These are phyloP conservation scores for Orbilia blumenaviensis DNA, from an alignment of 2,329 filamentous ascomycete genomes.

Conservation along the genomic window DNA sequence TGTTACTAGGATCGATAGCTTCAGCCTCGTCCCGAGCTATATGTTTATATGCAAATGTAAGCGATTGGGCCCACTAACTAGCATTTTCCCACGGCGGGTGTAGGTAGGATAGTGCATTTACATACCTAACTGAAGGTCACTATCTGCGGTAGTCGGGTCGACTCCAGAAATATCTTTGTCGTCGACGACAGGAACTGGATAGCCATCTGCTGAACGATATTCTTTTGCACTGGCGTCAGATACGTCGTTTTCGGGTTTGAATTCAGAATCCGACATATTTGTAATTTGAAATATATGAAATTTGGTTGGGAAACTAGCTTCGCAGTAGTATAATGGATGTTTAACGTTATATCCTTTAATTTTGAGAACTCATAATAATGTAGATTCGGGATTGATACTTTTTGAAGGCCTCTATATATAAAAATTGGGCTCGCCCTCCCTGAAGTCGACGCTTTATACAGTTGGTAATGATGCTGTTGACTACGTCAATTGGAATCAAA, in stretches of 20 bases:
- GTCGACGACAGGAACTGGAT: conserved; percentile 4
- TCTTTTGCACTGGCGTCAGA: conserved; percentile 1
- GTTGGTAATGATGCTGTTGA: neutral
- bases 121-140: conserved; percentile 2
- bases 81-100: neutral
- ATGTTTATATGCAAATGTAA: neutral
- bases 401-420: neutral
- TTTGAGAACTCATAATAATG: no score
- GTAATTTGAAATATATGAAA: neutral
- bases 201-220: conserved; percentile 1
- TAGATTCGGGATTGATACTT: no score
- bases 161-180: conserved; percentile 3
- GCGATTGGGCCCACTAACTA: neutral
- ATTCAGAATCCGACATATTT: conserved; percentile 12
- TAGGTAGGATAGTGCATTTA: neutral
- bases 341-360: neutral
- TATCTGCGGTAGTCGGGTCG: neutral
- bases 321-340: neutral
- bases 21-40: conserved; percentile 59
- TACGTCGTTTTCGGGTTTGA: neutral
- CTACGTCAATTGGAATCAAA: neutral
- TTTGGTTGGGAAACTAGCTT: neutral
- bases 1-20: conserved; percentile 59
- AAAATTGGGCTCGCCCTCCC: neutral
- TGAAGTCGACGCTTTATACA: neutral